Base-by-base conservation (phyloP, 2,329 filamentous ascomycete species). In the Neofusicoccum sp. region DNA sequence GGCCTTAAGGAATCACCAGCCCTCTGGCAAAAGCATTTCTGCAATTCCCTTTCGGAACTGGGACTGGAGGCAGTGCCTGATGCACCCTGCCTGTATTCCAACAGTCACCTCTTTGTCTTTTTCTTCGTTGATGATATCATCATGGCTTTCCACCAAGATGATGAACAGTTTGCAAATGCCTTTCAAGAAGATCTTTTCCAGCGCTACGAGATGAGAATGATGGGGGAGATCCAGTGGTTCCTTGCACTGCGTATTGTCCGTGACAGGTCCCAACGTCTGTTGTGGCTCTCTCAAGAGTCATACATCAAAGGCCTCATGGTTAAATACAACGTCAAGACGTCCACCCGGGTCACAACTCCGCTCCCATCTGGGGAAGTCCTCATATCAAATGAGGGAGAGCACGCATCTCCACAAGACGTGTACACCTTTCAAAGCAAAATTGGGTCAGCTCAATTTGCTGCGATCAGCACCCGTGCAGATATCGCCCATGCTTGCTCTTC, bases 1-100 rank as follows among this genome's bases (percentile, higher is more conserved):
- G 66, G 69, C 1, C 64, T 72, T 0, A 67, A 66, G 34, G 61
- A 67, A 16, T 64, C 65, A 9, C 68, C 65, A 12, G 14, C 66
- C 2, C 66, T 72, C 3, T 71, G 56, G 67, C 68, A 69, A 43
- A 65, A 64, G 6, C 11, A 70, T 11, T 65, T 70, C 5, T 56
- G 4, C 14, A 50, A 39, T 16, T 65, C 63, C 6, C 64, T 69
- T 7, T 16, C 28, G 9, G 39, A 63, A 16, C 52, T 70, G 9
- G 64, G 66, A 1, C 56, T 70, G 1, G 33, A 62, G 16, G 29
- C 33, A 48, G 59, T 70, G 3, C 31, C 54, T 9, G 64, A 60
- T 6, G 50, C 63, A 36, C 52, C 36, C 22, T 69, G 63, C 59
- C 28, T 68, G 9, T 69, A 47, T 37, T 61, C 31, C 4, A 67